Evolutionary conservation across 441 rosid genomes (phyloP), one percentile per base, ranked within the genome.

Genomic region (Rhodomyrtus psidioides): DNA sequence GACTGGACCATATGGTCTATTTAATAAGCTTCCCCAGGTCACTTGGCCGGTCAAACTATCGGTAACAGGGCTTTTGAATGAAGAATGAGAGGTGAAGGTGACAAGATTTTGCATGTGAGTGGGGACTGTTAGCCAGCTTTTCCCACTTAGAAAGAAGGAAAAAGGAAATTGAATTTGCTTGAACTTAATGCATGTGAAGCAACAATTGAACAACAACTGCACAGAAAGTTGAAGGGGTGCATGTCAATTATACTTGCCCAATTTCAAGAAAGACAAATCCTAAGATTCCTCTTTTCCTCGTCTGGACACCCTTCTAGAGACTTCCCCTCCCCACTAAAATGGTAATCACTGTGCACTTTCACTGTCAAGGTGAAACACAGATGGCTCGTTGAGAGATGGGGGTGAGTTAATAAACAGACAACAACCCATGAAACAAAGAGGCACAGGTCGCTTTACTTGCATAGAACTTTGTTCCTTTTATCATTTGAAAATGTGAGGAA

Each of bases 211-310:
- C 87, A 60, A 87, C 85, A 88, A 65, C 81, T 85, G 91, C 88
- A 87, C 87, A 88, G 89, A 91, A 89, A 92, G 82, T 82, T 86
- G 86, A 60, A 85, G 81, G 13, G 84, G 87, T 42, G 55, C 55
- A 81, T 60, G 92, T 89, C 91, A 90, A 92, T 92, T 91, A 88
- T 49, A 83, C 44, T 90, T 91, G 24, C 96, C 88, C 7, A 84
- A n/a, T 86, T 60, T 59, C 83, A 89, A 56, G 86, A 91, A 90
- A 92, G 93, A 92, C 93, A 92, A 93, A 92, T 86, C 89, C 91
- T 89, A 90, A 97, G 98, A 97, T 97, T 92, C 96, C 93, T 86
- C 85, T 84, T 93, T 97, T 91, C 96, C 93, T 86, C 91, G 91
- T 92, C 88, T 82, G 89, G 88, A 24, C 93, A 88, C 92, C 83